Evolutionary conservation across 257 asterid species (phyloP).

Genomic region (Striga asiatica): DNA sequence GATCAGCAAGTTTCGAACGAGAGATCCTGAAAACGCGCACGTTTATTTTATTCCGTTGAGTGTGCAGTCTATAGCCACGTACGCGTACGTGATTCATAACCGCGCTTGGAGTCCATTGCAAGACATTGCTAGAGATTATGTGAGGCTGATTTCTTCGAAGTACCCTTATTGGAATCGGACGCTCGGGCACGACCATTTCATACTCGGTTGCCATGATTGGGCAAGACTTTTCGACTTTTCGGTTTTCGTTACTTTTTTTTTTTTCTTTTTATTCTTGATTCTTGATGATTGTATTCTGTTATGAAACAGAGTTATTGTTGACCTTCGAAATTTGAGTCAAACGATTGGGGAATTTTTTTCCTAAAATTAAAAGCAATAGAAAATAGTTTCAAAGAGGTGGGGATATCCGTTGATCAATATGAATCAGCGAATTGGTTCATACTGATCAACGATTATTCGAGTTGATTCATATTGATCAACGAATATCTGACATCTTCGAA

Average conservation of each 20-base stretch:
- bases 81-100: constrained; percentile 25
- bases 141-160: constrained; percentile 26
- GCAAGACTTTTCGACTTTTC: constrained; percentile 21
- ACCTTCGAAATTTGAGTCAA: too few relatives aligned
- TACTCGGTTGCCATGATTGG: constrained; percentile 54
- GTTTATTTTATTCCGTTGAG: constrained; percentile 35
- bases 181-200: constrained; percentile 38
- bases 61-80: constrained; percentile 29
- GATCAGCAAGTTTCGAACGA: constrained; percentile 39
- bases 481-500: too few relatives aligned
- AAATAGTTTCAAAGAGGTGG: too few relatives aligned
- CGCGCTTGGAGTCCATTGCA: constrained; percentile 39
- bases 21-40: constrained; percentile 31
- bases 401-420: too few relatives aligned
- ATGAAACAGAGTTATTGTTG: too few relatives aligned
- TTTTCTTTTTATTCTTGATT: not conserved
- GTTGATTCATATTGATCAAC: too few relatives aligned
- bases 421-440: too few relatives aligned
- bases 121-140: constrained; percentile 35
- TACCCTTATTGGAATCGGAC: constrained; percentile 54
- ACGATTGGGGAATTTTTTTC: too few relatives aligned
- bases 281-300: too few relatives aligned
- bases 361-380: too few relatives aligned
- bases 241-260: too few relatives aligned
- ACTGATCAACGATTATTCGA: too few relatives aligned